A percentile compares a stretch with the other conserved stretches of the same genome.
These are phyloP conservation scores for Fragaria ananassa DNA, from an alignment of 306 rosid genomes.

Conservation along the genomic window DNA sequence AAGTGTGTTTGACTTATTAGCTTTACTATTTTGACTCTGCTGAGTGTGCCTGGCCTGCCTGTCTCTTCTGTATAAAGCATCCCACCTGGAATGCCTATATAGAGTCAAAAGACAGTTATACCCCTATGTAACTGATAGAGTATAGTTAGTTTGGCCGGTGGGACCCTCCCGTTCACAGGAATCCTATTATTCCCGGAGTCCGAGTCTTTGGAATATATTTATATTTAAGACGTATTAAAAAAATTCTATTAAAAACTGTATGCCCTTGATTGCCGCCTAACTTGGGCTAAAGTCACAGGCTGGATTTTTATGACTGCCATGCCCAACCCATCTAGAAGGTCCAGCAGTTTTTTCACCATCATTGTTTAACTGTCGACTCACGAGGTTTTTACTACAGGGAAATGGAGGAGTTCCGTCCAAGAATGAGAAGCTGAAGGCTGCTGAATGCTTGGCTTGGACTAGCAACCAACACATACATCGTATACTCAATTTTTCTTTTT, in stretches of 20 bases:
- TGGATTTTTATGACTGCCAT: not conserved
- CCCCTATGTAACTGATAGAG: not conserved
- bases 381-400: not conserved
- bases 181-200: not conserved
- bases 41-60: not conserved
- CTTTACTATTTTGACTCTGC: conserved; percentile 18
- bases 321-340: not conserved
- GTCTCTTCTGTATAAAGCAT: not conserved
- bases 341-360: not conserved
- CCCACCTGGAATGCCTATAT: not conserved
- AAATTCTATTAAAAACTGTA: not conserved
- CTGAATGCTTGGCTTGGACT: conserved; percentile 17
- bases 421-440: conserved; percentile 18
- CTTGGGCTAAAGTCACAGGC: not conserved
- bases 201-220: not conserved
- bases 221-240: not conserved
- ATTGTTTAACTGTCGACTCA: not conserved
- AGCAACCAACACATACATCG: conserved; percentile 32
- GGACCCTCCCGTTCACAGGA: not conserved
- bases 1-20: not conserved
- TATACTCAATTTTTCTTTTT: conserved; percentile 31
- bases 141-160: not conserved
- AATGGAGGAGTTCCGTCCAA: conserved; percentile 30
- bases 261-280: conserved; percentile 1
- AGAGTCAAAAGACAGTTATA: not conserved